Base-by-base conservation (phyloP, 2,329 filamentous ascomycete genomes). In the Byssoonygena ceratinophila region DNA sequence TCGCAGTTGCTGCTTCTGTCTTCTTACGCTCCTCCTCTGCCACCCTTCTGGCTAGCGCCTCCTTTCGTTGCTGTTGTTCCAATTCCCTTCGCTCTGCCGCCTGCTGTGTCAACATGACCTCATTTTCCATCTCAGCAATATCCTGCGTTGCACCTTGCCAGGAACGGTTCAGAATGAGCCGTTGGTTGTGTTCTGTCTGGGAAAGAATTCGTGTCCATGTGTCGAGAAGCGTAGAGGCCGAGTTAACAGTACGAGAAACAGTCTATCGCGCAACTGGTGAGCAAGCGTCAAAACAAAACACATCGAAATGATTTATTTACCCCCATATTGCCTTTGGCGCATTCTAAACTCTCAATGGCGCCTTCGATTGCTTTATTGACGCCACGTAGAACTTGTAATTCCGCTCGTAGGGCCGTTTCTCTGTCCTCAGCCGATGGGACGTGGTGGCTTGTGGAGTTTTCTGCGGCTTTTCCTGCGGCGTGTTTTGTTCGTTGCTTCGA, bases 101-200 rank as follows among this genome's bases (percentile, higher is more conserved):
- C 60, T 88, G 83, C 64, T 87, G 85, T 61, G 80, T 82, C 56
- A 83, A 73, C 11, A 82, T 66, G 2, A 82, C 82, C 65, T 97
- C 91, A 51, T 82, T 83, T 68, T 97, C 91, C 52, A 89, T 79
- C 55, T 94, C 88, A n/a, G 81, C 76, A 36, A 95, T 70, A 69
- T 98, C 92, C 63, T 90, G 82, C 3, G 81, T 86, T 25, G 90
- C 86, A 53, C 92, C 92, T 64, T 91, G 84, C 89, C 91, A 98
- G 54, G 81, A 76, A 1, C 88, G 86, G 63, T 95, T 85, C 43
- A 97, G 76, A 41, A 98, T 84, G 47, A 98, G 75, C 22, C 92
- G 83, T 68, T 97, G 90, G 65, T 94, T 97, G 70, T 98, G 92
- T 70, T 98, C 92, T 3, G 92, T 96, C 69, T 98, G 92, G 5